phyloP scores from a whole-genome alignment of 1,139 yeast species.

The Komagataea norvegica region DNA sequence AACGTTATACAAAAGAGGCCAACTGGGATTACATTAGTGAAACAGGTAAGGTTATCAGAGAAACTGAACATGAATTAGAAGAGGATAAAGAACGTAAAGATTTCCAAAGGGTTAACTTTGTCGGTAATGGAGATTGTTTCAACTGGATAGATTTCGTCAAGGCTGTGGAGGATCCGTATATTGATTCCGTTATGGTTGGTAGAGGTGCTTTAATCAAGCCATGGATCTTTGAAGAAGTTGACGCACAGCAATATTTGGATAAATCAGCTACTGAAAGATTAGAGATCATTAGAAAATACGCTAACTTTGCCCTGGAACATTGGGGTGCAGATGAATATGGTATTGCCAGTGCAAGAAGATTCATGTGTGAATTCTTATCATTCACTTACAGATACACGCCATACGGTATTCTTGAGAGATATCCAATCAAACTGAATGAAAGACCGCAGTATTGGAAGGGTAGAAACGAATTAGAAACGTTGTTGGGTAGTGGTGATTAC shows the following conservation, averaged over 20 bases:
- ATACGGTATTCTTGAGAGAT: conserved; percentile 80
- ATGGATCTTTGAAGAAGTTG: conserved; percentile 97
- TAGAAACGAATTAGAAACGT: conserved; percentile 88
- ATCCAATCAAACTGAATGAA: conserved; percentile 87
- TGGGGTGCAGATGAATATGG: conserved; percentile 99
- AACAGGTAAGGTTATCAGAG: conserved; percentile 65
- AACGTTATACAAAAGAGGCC: conserved; percentile 84
- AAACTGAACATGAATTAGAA: conserved; percentile 43
- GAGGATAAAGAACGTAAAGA: conserved; percentile 45
- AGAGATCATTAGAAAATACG: conserved; percentile 62
- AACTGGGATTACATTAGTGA: conserved; percentile 88
- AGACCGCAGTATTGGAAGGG: conserved; percentile 94
- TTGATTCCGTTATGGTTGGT: conserved; percentile 96
- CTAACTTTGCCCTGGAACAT: conserved; percentile 83
- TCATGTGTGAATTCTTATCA: conserved; percentile 88
- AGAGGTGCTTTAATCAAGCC: conserved; percentile 97
- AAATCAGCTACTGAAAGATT: conserved; percentile 87
- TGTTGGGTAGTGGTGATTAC: conserved; percentile 79
- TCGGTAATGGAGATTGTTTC: conserved; percentile 93
- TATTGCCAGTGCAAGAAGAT: conserved; percentile 80
- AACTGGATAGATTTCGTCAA: conserved; percentile 85
- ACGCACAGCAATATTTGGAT: conserved; percentile 82
- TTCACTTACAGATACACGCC: conserved; percentile 95
- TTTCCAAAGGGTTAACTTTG: conserved; percentile 49
- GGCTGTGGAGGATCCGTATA: conserved; percentile 62